Evolutionary conservation across 495 filamentous ascomycete genomes (phyloP), one percentile per base, ranked within the genome.

Genomic region (Xylaria bambusicola): DNA sequence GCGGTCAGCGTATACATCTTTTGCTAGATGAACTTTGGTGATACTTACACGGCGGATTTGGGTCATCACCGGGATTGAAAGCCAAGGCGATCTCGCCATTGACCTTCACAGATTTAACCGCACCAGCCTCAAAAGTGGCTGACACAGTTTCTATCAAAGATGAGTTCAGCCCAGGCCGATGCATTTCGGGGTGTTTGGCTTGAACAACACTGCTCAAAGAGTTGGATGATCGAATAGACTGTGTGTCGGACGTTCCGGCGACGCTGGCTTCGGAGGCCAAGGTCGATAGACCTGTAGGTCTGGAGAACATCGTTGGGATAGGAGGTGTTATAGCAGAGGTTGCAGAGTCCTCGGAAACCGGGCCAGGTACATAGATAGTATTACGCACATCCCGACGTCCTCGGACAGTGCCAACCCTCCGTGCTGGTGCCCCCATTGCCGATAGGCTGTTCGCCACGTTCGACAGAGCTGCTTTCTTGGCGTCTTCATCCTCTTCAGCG

Each of bases 131-230:
- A 70, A 97, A 94, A 56, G 84, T 85, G 33, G 91, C 90, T 64
- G 83, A 94, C 56, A 97, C 86, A 0, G 90, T 95, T 70, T 99
- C 95, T 55, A 98, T 87, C 47, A 98, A 79, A 8, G 95, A 98
- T 6, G 92, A 87, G 66, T 93, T 96, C 38, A 99, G 74, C 7
- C 95, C 95, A 10, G 87, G 82, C 41, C 86, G 82, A 53, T 87
- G 82, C 71, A 97, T 82, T 13, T 98, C 92, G 0, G 92, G 88
- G 69, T 99, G 95, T 61, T 84, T 84, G 10, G 86, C 77, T 12
- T 73, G 74, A 9, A 80, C 69, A 29, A 84, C 75, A 54, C 85
- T 89, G 40, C 85, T 87, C 31, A 90, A 70, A 2, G 93, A 96
- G 49, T 90, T 88, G 6, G 88, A 88, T 15, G 95, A 99, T 45